Conservation (phyloP, 495 filamentous ascomycete genomes). For the Hyaloscypha bicolor region DNA sequence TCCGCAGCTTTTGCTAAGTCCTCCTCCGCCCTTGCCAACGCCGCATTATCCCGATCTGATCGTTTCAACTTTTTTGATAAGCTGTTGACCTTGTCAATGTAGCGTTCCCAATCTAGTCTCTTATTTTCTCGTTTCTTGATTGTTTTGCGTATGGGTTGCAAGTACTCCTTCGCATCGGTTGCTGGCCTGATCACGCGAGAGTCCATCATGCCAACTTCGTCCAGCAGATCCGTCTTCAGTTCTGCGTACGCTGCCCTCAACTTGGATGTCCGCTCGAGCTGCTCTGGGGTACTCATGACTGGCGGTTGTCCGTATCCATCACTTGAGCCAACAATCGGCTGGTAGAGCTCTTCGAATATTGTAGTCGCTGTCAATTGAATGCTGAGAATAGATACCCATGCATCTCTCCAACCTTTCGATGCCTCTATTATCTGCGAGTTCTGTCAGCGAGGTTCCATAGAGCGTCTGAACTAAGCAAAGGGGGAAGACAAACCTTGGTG, state of each 20-base stretch:
- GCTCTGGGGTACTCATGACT: conserved; percentile 60
- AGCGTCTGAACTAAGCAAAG: not conserved
- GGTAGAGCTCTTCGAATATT: conserved; percentile 79
- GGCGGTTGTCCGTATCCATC: conserved; percentile 52
- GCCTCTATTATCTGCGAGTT: conserved; percentile 73
- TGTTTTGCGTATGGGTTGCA: conserved; percentile 80
- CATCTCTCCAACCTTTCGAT: conserved; percentile 80
- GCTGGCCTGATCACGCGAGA: conserved; percentile 72
- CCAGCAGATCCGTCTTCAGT: conserved; percentile 70
- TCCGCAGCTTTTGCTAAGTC: conserved; percentile 70
- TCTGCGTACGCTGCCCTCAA: conserved; percentile 74
- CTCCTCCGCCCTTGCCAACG: conserved; percentile 75
- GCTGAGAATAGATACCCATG: conserved; percentile 75
- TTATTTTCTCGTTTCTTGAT: conserved; percentile 92
- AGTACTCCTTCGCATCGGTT: conserved; percentile 66
- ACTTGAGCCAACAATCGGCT: conserved; percentile 70
- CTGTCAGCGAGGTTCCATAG: not conserved
- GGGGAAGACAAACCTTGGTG: conserved; percentile 55
- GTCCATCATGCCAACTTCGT: conserved; percentile 77
- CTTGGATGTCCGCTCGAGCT: conserved; percentile 66
- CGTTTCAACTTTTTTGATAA: conserved; percentile 70
- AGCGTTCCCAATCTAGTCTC: conserved; percentile 87
- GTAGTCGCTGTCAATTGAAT: conserved; percentile 70
- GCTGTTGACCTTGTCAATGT: conserved; percentile 71
- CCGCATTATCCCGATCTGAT: conserved; percentile 75